Conservation (phyloP, 345 rosid species). For the Turritis glabra region DNA sequence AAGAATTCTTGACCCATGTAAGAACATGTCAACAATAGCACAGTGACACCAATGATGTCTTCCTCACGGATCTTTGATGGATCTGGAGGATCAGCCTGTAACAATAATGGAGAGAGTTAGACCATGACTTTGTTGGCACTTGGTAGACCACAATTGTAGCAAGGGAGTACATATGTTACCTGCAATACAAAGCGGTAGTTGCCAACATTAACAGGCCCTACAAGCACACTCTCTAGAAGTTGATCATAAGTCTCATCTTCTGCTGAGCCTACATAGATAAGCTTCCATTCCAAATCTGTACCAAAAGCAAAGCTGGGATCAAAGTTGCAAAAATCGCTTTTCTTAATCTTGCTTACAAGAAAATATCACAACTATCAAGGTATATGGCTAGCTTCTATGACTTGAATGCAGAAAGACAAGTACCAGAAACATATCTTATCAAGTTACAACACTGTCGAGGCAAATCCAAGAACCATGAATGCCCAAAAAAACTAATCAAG, state of each 20-base stretch:
- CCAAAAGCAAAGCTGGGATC: background rate
- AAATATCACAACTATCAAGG: background rate
- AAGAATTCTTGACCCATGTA: constrained; percentile 86
- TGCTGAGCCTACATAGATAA: constrained; percentile 87
- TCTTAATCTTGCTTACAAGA: too few species aligned
- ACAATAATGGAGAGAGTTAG: background rate
- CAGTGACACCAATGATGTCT: constrained; percentile 91
- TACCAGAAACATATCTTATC: too few species aligned
- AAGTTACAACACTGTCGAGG: background rate
- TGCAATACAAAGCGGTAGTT: constrained; percentile 85
- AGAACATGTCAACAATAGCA: constrained; percentile 81
- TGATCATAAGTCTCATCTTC: constrained; percentile 91
- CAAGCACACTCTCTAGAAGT: constrained; percentile 76
- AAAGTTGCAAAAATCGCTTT: background rate
- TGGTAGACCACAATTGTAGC: background rate
- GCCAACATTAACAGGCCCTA: constrained; percentile 85
- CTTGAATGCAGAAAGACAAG: too few species aligned
- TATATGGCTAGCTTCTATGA: too few species aligned
- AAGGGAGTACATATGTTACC: constrained; percentile 37
- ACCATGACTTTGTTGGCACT: background rate
- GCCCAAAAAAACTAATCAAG: too few species aligned
- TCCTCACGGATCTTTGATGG: constrained; percentile 86
- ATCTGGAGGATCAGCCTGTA: constrained; percentile 90
- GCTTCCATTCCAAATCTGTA: constrained; percentile 93
- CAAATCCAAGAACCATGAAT: background rate